Percentiles rank a stretch among this genome's conserved stretches.
phyloP scores from a whole-genome alignment of 768 basidiomycete species.

The Tephrocybe sp. region DNA sequence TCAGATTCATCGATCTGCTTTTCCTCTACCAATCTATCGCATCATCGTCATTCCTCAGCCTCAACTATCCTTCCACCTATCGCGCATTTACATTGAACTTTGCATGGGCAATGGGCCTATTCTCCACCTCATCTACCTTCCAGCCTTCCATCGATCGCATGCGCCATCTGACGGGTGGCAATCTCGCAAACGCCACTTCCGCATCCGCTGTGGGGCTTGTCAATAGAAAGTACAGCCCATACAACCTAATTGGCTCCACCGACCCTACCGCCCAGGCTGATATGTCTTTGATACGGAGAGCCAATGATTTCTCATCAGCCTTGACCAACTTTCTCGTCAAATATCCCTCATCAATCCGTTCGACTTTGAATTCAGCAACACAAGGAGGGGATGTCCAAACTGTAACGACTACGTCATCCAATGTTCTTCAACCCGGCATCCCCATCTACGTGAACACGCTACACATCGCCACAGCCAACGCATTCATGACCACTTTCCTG shows the following conservation, averaged over 20 bases:
- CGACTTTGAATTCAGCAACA: slow-evolving; percentile 10
- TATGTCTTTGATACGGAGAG: slow-evolving; percentile 1
- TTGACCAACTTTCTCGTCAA: background rate
- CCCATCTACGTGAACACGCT: slow-evolving; percentile 79
- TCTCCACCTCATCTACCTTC: slow-evolving; percentile 52
- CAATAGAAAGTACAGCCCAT: slow-evolving; percentile 80
- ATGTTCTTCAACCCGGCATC: slow-evolving; percentile 75
- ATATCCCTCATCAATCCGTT: background rate
- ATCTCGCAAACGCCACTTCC: slow-evolving; percentile 55
- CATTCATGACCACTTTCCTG: slow-evolving; percentile 88
- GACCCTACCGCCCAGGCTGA: background rate
- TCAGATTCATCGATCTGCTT: slow-evolving; percentile 78
- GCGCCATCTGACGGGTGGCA: slow-evolving; percentile 81
- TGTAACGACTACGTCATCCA: slow-evolving; percentile 59
- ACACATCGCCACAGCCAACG: slow-evolving; percentile 81
- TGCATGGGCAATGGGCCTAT: slow-evolving; percentile 82
- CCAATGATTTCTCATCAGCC: background rate
- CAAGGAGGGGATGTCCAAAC: slow-evolving; percentile 52
- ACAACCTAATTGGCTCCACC: slow-evolving; percentile 39
- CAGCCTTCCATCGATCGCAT: slow-evolving; percentile 79
- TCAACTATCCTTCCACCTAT: slow-evolving; percentile 88
- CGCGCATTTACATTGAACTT: slow-evolving; percentile 83
- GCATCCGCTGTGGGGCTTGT: slow-evolving; percentile 70
- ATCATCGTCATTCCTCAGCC: slow-evolving; percentile 69
- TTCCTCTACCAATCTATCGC: slow-evolving; percentile 85